Evolutionary conservation across 805 yeast species (phyloP).

Genomic region (Teunomyces barrocoloradensis): DNA sequence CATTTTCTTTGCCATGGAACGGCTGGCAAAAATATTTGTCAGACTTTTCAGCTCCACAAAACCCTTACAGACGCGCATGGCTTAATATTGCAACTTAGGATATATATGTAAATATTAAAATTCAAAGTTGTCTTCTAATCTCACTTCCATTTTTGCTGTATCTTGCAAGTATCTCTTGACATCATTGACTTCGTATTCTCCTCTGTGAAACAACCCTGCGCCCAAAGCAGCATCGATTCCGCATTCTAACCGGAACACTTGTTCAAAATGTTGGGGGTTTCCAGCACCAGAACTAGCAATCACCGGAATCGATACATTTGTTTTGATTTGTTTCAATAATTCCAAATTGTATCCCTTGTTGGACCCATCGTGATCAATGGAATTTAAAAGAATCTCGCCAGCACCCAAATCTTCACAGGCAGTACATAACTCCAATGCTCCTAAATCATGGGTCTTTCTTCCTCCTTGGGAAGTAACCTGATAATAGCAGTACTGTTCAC

Average conservation of each 20-base stretch:
- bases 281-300: conserved; percentile 99
- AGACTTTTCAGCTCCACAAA: neutral
- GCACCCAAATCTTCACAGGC: conserved; percentile 95
- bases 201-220: conserved; percentile 98
- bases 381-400: conserved; percentile 89
- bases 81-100: neutral
- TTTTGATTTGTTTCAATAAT: conserved; percentile 72
- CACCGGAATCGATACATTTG: conserved; percentile 81
- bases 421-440: conserved; percentile 82
- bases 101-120: conserved; percentile 13
- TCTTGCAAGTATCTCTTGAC: conserved; percentile 68
- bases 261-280: conserved; percentile 81
- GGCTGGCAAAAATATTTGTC: neutral
- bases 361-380: conserved; percentile 96
- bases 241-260: conserved; percentile 74
- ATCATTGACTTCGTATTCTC: conserved; percentile 82
- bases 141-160: conserved; percentile 54
- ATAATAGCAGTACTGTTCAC: conserved; percentile 87
- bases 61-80: neutral
- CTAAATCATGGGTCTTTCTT: conserved; percentile 78
- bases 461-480: conserved; percentile 98
- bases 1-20: neutral
- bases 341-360: conserved; percentile 93
- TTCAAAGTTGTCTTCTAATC: conserved; percentile 49
- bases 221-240: conserved; percentile 95